Base-by-base conservation (phyloP, 805 yeast genomes). In the Sungouiella thailandica region DNA sequence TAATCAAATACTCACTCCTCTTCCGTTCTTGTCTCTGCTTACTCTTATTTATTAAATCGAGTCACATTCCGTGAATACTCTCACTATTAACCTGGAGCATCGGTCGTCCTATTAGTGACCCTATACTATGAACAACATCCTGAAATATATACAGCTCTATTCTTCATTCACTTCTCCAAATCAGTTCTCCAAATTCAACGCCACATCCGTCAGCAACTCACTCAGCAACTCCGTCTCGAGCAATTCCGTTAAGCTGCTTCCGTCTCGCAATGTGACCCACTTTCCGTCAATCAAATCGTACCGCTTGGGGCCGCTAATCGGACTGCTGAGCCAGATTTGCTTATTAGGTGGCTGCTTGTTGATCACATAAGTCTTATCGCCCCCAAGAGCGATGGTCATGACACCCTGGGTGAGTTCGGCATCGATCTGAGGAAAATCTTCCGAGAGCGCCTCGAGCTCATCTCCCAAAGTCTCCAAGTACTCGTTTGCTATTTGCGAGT, bases 291-390 rank as follows among this genome's bases (percentile, higher is more conserved):
- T 68, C 41, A 73, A 75, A 55, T 93, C 97, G 37, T 41, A 49
- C 36, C 71, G 50, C 52, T 88, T 87, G 5, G 98, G 98, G 0
- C 98, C 98, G 6, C 94, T 83, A 3, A 87, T 53, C 0, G 99
- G 99, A 28, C 95, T 83, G 39, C 94, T 78, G 34, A 90, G 70
- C 99, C 99, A 93, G 19, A 93, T 82, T 57, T 93, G 99, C 60
- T 85, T 83, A 61, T 88, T 93, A 3, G 98, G 97, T 1, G 98
- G 98, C 60, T 93, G 97, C 53, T 88, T 90, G 65, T 93, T 93
- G 53, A 93, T 80, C 18, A 93, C 95, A 54, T 93, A 93, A 0
- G 89, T 74, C 2, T 97, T 97, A 12, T 68, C 65, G 1, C 78
- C 74, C 3, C 90, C 85, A 12, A 84, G 49, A 5, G 69, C 75